Evolutionary conservation across 2,329 filamentous ascomycete genomes (phyloP), one percentile per base, ranked within the genome.

Genomic region (Neurospora sp.): DNA sequence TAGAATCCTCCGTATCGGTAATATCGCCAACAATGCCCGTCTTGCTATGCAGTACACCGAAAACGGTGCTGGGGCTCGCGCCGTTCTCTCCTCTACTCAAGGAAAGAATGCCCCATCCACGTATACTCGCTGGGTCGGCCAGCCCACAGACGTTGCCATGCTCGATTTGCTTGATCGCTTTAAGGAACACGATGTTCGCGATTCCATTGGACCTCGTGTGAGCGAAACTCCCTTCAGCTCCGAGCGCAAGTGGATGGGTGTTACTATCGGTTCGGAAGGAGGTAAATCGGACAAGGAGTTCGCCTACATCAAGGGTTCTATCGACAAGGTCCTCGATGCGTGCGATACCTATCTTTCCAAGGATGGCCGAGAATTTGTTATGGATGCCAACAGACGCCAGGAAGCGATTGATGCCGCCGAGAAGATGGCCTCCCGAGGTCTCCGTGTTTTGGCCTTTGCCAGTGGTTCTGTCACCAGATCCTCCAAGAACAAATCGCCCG

Each of bases 241-340:
- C 0, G 93, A 97, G 78, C 88, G 95, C 70, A 99, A 99, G 80
- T 99, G 95, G 95, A 99, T 99, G 96, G 96, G 96, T 40, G 94
- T 97, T 37, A 91, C 93, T 1, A 92, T 97, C 74, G 89, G 88
- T 62, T 83, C 84, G 28, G 85, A 88, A 66, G 83, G 84, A 37
- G 81, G 83, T 38, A 84, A 83, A 70, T 82, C 83, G 69, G 89
- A 91, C 43, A 88, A 89, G 72, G 92, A 97, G 76, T 89, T 93
- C 74, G 94, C 93, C 0, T 99, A 98, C 79, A 92, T 98, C 82
- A 99, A 99, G 79, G 96, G 96, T 39, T 92, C 96, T 40, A 85
- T 98, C 52, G 96, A 99, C 80, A 91, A 90, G 78, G 87, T 99
- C 28, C 82, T 99, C 6, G 88, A 89, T 69, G 89, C 92, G 67